Conservation (phyloP, 1,284 basidiomycete genomes). For the Xerocomus amazonicus region DNA sequence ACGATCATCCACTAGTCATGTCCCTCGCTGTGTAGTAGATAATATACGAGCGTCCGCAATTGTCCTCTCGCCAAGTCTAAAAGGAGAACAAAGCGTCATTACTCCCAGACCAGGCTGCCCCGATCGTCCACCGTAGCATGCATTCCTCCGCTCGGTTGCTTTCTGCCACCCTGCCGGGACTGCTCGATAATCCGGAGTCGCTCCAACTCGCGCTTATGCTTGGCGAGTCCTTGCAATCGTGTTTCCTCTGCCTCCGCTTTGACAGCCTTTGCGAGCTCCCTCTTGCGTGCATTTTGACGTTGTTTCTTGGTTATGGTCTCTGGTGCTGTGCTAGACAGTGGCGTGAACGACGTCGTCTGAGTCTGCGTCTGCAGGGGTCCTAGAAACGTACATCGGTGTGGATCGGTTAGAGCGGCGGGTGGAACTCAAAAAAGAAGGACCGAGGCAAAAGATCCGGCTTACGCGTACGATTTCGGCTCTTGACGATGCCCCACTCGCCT, state of each 20-base stretch:
- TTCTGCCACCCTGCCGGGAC: conserved; percentile 31
- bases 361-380: conserved; percentile 12
- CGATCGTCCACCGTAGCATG: conserved; percentile 46
- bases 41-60: conserved; percentile 14
- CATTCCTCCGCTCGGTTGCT: conserved; percentile 52
- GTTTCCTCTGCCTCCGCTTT: conserved; percentile 55
- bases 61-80: not conserved
- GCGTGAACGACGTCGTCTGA: conserved; percentile 12
- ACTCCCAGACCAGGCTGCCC: conserved; percentile 59
- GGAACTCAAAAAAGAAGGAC: conserved; percentile 16
- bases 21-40: conserved; percentile 19
- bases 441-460: conserved; percentile 4
- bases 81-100: not conserved
- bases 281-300: conserved; percentile 61
- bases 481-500: conserved; percentile 69
- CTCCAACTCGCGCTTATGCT: conserved; percentile 62
- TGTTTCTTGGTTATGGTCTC: conserved; percentile 60
- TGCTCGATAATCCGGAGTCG: conserved; percentile 50
- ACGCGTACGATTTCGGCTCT: conserved; percentile 49
- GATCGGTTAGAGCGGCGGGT: not conserved
- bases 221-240: conserved; percentile 47
- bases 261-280: conserved; percentile 53
- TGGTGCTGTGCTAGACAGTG: conserved; percentile 32
- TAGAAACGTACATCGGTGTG: conserved; percentile 2
- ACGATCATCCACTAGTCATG: conserved; percentile 7